These are phyloP conservation scores for Apiospora aurea DNA, from an alignment of 2,329 filamentous ascomycete species.

Conservation along the genomic window DNA sequence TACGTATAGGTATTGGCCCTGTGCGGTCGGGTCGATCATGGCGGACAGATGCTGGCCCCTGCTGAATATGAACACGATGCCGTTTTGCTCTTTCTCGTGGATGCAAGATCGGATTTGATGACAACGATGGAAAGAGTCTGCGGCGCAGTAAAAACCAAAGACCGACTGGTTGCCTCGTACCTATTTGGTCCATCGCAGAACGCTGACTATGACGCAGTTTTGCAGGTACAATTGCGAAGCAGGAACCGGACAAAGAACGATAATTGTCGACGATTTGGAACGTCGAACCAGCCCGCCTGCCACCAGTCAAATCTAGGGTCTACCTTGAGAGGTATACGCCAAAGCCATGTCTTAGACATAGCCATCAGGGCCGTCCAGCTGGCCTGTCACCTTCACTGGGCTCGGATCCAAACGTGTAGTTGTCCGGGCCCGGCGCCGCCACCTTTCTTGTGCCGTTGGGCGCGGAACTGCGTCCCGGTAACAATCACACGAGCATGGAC, in stretches of 20 bases:
- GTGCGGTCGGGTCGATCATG: background rate
- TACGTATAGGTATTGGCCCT: background rate
- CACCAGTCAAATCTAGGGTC: background rate
- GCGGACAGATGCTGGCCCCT: background rate
- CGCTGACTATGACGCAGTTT: background rate
- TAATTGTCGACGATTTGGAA: no score
- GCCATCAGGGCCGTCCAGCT: no score
- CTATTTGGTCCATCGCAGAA: background rate
- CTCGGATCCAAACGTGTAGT: background rate
- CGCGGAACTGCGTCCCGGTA: background rate
- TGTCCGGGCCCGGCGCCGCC: background rate
- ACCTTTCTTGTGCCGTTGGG: background rate
- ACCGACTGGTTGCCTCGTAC: background rate
- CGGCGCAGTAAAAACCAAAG: background rate
- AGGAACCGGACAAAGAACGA: no score
- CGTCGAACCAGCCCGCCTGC: no score
- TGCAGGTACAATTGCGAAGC: background rate
- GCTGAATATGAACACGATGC: slow-evolving; percentile 3
- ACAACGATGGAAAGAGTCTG: background rate
- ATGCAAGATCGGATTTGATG: background rate
- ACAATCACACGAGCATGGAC: background rate
- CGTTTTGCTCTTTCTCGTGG: background rate
- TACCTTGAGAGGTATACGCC: background rate
- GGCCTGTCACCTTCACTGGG: background rate
- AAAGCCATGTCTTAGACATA: no score